Conservation (phyloP, 305 asterid species). For the Petunia hybrid region DNA sequence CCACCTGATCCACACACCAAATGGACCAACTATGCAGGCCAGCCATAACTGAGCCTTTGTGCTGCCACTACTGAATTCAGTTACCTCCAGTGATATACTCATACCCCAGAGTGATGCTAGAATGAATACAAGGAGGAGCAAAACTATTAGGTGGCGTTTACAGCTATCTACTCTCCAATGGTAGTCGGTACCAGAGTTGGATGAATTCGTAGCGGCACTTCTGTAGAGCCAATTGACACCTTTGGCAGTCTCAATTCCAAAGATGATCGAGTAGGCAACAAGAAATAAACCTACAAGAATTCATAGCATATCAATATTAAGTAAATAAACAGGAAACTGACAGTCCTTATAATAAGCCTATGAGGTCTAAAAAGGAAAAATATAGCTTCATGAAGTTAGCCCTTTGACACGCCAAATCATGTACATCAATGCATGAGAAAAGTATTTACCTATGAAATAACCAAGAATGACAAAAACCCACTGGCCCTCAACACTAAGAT, state of each 20-base stretch:
- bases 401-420: neutral
- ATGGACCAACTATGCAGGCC: constrained; percentile 85
- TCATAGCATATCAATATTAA: neutral
- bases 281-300: constrained; percentile 69
- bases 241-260: constrained; percentile 79
- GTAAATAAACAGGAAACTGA: neutral
- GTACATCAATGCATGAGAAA: neutral
- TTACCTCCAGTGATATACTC: constrained; percentile 49
- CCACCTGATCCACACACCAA: constrained; percentile 94
- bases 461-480: constrained; percentile 85
- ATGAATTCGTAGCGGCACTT: constrained; percentile 32
- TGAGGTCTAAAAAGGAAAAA: neutral
- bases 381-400: neutral
- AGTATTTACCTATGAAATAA: constrained; percentile 57
- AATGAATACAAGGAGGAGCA: constrained; percentile 48
- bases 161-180: constrained; percentile 40
- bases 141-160: constrained; percentile 41
- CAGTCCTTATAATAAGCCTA: neutral
- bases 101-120: constrained; percentile 61
- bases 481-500: constrained; percentile 68
- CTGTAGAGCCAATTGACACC: constrained; percentile 57
- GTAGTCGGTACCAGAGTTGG: neutral
- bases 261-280: constrained; percentile 62
- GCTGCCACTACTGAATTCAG: constrained; percentile 54
- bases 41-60: constrained; percentile 64